These are phyloP conservation scores for Yarrowia osloensis DNA, from an alignment of 805 yeast species.

Conservation along the genomic window DNA sequence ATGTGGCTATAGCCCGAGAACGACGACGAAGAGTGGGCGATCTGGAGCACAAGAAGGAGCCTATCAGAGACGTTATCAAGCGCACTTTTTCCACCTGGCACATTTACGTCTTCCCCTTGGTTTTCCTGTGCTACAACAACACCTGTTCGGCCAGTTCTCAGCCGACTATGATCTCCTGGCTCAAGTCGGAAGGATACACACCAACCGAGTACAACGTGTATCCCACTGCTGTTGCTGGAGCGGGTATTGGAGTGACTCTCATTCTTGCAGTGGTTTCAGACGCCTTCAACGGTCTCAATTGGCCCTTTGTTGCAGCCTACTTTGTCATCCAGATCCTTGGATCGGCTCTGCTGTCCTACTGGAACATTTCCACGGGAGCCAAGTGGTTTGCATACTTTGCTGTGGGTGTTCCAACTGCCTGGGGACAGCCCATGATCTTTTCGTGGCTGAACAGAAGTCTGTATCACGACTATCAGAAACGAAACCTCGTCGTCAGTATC, in stretches of 20 bases:
- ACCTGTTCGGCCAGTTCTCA: slow-evolving; percentile 13
- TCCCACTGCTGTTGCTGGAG: slow-evolving; percentile 6
- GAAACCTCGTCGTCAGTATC: slow-evolving; percentile 4
- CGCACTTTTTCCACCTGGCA: slow-evolving; percentile 10
- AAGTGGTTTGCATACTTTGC: slow-evolving; percentile 24
- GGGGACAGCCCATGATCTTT: slow-evolving; percentile 23
- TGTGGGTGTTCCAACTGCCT: slow-evolving; percentile 7
- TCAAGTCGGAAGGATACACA: background rate
- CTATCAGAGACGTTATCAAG: background rate
- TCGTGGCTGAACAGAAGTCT: slow-evolving; percentile 19
- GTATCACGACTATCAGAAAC: slow-evolving; percentile 19
- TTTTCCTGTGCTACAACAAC: slow-evolving; percentile 11
- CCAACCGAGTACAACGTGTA: slow-evolving; percentile 20
- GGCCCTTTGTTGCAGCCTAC: background rate
- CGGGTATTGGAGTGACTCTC: background rate
- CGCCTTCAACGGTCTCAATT: slow-evolving; percentile 12
- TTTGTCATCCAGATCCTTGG: slow-evolving; percentile 35
- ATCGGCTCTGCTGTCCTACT: slow-evolving; percentile 48
- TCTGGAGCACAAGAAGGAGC: slow-evolving; percentile 10
- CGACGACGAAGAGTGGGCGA: slow-evolving; percentile 6
- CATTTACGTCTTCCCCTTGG: slow-evolving; percentile 20
- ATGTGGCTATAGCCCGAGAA: background rate
- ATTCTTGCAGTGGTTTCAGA: slow-evolving; percentile 13
- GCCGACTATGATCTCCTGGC: slow-evolving; percentile 22
- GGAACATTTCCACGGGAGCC: background rate